These are phyloP conservation scores for Fusarium tricinctum DNA, from an alignment of 2,329 filamentous ascomycete genomes.

Conservation along the genomic window DNA sequence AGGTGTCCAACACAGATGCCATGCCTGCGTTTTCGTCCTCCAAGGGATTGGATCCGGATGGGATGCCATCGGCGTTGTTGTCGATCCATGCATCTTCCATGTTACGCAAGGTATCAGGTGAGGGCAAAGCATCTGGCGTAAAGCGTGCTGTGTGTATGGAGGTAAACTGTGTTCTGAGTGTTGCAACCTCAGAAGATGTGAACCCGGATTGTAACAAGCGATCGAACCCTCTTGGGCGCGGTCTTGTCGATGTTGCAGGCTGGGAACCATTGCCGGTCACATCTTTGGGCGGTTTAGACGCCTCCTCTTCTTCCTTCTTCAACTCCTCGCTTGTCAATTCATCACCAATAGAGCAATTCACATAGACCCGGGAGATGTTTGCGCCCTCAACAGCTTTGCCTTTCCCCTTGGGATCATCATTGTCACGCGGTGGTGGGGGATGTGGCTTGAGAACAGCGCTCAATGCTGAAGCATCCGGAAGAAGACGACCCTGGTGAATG, in stretches of 20 bases:
- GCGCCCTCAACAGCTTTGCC: constrained; percentile 75
- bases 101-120: constrained; percentile 77
- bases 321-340: constrained; percentile 78
- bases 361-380: constrained; percentile 76
- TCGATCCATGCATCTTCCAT: constrained; percentile 96
- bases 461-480: constrained; percentile 80
- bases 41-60: constrained; percentile 54
- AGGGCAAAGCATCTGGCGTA: constrained; percentile 91
- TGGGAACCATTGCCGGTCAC: constrained; percentile 64
- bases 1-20: constrained; percentile 77
- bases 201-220: constrained; percentile 86
- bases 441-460: constrained; percentile 76
- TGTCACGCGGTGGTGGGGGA: constrained; percentile 63
- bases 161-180: constrained; percentile 88
- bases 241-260: constrained; percentile 49
- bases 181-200: constrained; percentile 83
- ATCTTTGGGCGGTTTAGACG: constrained; percentile 55
- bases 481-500: constrained; percentile 89
- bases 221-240: constrained; percentile 81
- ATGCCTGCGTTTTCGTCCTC: constrained; percentile 67
- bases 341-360: constrained; percentile 93
- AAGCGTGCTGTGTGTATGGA: constrained; percentile 85
- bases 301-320: constrained; percentile 71
- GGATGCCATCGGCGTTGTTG: constrained; percentile 64
- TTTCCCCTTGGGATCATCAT: constrained; percentile 52